Evolutionary conservation across 164 flowering plant genomes (phyloP).

Genomic region (Kingdonia uniflora): DNA sequence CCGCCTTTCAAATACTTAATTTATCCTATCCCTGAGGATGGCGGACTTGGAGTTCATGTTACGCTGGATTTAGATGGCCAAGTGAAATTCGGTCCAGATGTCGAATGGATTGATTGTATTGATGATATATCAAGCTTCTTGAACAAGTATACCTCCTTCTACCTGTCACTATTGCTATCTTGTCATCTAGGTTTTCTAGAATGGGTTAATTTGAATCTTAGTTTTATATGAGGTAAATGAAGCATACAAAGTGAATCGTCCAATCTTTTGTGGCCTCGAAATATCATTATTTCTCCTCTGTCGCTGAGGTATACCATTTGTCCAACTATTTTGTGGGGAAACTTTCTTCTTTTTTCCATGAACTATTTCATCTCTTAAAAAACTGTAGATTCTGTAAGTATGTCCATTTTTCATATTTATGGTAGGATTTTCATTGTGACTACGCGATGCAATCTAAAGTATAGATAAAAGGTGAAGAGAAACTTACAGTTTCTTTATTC

Average conservation of each 20-base stretch:
- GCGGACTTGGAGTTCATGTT: conserved; percentile 93
- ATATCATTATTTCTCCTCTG: too few species aligned
- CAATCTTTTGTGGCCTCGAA: background rate
- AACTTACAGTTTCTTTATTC: too few species aligned
- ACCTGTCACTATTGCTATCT: background rate
- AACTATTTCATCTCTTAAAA: too few species aligned
- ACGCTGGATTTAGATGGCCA: conserved; percentile 76
- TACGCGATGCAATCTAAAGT: too few species aligned
- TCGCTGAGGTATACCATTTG: too few species aligned
- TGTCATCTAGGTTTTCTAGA: background rate
- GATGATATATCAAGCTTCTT: conserved; percentile 64
- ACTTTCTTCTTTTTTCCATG: too few species aligned
- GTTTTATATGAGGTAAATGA: background rate
- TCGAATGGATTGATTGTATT: conserved; percentile 69
- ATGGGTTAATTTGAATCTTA: background rate
- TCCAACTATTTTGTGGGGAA: too few species aligned
- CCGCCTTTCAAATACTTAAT: conserved; percentile 71
- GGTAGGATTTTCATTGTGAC: too few species aligned
- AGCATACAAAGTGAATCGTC: too few species aligned
- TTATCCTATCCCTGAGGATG: conserved; percentile 92
- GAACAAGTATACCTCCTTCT: conserved; percentile 37
- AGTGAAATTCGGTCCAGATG: conserved; percentile 90
- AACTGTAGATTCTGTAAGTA: too few species aligned
- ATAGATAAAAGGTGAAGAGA: too few species aligned
- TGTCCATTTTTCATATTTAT: too few species aligned